Percentiles rank a stretch among this genome's conserved stretches.
phyloP scores from a whole-genome alignment of 371 early-diverging fungal species.

The Nosema muscidifuracis region DNA sequence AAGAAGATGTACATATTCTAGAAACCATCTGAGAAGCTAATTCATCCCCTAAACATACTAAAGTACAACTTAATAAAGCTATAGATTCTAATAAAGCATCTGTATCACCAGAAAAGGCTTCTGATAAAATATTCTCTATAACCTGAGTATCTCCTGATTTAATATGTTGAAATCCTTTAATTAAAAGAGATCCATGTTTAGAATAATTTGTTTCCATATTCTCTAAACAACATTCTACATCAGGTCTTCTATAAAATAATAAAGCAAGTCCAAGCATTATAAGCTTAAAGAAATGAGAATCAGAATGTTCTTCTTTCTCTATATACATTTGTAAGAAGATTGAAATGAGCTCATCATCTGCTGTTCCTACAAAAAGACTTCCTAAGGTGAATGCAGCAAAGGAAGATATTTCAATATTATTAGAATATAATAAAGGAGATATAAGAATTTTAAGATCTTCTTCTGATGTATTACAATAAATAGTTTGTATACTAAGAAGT shows the following conservation, averaged over 20 bases:
- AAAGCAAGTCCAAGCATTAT: slow-evolving; percentile 56
- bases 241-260: slow-evolving; percentile 50
- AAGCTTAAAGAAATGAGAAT: slow-evolving; percentile 43
- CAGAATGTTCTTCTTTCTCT: slow-evolving; percentile 35
- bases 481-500: slow-evolving; percentile 36
- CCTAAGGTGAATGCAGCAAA: slow-evolving; percentile 55
- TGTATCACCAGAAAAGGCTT: slow-evolving; percentile 48
- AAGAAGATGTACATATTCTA: slow-evolving; percentile 50
- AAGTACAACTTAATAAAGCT: slow-evolving; percentile 48
- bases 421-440: slow-evolving; percentile 36
- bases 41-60: slow-evolving; percentile 59
- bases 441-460: slow-evolving; percentile 20
- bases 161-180: slow-evolving; percentile 46
- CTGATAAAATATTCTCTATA: slow-evolving; percentile 54
- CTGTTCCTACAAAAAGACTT: slow-evolving; percentile 45
- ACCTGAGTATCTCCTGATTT: slow-evolving; percentile 52
- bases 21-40: slow-evolving; percentile 48
- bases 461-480: slow-evolving; percentile 36
- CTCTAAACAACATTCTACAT: slow-evolving; percentile 25
- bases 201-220: slow-evolving; percentile 24
- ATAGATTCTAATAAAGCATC: slow-evolving; percentile 46
- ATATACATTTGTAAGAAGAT: slow-evolving; percentile 41
- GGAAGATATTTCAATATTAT: slow-evolving; percentile 29
- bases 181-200: slow-evolving; percentile 29
- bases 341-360: slow-evolving; percentile 44